These are phyloP conservation scores for Penicillium expansum DNA, from an alignment of 2,329 filamentous ascomycete genomes.

Conservation along the genomic window DNA sequence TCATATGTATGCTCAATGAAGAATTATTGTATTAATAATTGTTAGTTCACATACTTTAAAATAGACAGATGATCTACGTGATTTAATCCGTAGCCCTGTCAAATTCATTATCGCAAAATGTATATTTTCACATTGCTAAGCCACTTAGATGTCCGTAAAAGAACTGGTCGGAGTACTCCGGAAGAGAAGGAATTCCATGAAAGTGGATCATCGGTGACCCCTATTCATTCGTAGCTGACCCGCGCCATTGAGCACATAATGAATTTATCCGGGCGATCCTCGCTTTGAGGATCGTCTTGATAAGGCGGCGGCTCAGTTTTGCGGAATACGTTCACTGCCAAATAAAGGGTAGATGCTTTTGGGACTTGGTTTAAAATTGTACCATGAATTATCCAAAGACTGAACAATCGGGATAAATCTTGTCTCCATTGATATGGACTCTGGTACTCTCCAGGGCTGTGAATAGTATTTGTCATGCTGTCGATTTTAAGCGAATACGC, in stretches of 20 bases:
- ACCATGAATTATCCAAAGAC: background rate
- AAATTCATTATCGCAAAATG: background rate
- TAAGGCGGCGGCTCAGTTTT: background rate
- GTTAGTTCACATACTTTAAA: no score
- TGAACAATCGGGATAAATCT: background rate
- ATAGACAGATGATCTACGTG: background rate
- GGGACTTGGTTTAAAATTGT: background rate
- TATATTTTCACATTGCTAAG: background rate
- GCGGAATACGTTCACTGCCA: background rate
- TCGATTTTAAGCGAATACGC: constrained; percentile 2
- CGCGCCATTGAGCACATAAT: background rate
- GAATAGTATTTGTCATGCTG: background rate
- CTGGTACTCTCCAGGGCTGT: background rate
- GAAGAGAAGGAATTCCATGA: background rate
- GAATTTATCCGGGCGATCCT: background rate
- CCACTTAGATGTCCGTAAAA: background rate
- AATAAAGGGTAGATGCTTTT: background rate
- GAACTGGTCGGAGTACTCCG: background rate
- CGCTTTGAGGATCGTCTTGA: background rate
- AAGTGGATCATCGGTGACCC: no score
- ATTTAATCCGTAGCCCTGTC: background rate
- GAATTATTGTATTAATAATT: no score
- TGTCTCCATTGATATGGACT: background rate
- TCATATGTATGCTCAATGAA: background rate
- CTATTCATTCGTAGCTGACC: no score